These are phyloP conservation scores for Trypanosoma vivax DNA, from an alignment of 208 protist species.

Conservation along the genomic window DNA sequence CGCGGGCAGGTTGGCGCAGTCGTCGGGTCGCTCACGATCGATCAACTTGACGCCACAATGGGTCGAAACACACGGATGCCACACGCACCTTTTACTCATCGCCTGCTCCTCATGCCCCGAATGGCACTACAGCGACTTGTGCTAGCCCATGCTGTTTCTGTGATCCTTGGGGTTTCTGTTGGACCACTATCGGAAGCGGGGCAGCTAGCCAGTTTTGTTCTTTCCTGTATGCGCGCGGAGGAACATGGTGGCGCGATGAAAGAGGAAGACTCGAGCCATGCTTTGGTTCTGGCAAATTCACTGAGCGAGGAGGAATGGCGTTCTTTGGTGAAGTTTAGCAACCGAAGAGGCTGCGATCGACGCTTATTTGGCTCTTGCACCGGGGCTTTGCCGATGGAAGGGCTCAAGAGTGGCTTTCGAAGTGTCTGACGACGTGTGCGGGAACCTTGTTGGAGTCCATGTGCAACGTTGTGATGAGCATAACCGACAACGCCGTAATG, in stretches of 20 bases:
- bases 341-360: slow-evolving; percentile 30
- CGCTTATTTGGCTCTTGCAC: slow-evolving; percentile 46
- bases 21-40: slow-evolving; percentile 21
- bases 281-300: slow-evolving; percentile 31
- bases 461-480: slow-evolving; percentile 41
- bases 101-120: slow-evolving; percentile 20
- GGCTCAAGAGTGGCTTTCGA: slow-evolving; percentile 29
- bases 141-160: slow-evolving; percentile 42
- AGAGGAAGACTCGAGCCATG: slow-evolving; percentile 4
- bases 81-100: slow-evolving; percentile 17
- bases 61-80: slow-evolving; percentile 19
- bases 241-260: slow-evolving; percentile 10
- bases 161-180: slow-evolving; percentile 27
- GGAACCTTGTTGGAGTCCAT: slow-evolving; percentile 57
- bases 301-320: slow-evolving; percentile 55
- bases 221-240: slow-evolving; percentile 16
- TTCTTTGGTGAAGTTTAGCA: slow-evolving; percentile 46
- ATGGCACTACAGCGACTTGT: slow-evolving; percentile 35
- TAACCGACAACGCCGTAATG: slow-evolving; percentile 20
- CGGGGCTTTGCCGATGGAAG: slow-evolving; percentile 12
- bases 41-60: slow-evolving; percentile 22
- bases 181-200: slow-evolving; percentile 25
- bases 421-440: slow-evolving; percentile 32
- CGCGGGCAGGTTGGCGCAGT: slow-evolving; percentile 38
- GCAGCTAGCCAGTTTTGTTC: slow-evolving; percentile 34